Percentiles rank a stretch among this genome's conserved stretches.
These are phyloP conservation scores for Exophiala mesophila DNA, from an alignment of 2,329 filamentous ascomycete species.

Conservation along the genomic window DNA sequence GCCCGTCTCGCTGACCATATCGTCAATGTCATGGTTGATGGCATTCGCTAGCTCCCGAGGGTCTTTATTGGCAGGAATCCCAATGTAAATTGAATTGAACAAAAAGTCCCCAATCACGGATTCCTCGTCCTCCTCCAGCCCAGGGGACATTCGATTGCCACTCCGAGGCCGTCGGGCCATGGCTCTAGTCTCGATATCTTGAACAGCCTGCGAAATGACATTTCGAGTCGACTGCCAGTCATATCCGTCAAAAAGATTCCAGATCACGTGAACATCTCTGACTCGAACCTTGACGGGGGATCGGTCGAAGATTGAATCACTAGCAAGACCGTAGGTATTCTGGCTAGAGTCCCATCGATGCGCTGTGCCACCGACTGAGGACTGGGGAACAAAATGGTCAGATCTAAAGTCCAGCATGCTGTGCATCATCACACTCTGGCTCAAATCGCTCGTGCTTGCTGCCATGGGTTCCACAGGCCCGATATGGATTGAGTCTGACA, in stretches of 20 bases:
- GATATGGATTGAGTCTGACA: slow-evolving; percentile 31
- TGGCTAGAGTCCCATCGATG: slow-evolving; percentile 75
- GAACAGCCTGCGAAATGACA: slow-evolving; percentile 79
- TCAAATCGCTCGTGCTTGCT: slow-evolving; percentile 36
- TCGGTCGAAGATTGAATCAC: slow-evolving; percentile 55
- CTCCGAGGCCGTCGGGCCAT: slow-evolving; percentile 64
- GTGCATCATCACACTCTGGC: slow-evolving; percentile 28
- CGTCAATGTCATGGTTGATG: slow-evolving; percentile 85
- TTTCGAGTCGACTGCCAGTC: slow-evolving; percentile 89
- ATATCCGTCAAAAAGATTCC: slow-evolving; percentile 97
- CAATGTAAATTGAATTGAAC: slow-evolving; percentile 98
- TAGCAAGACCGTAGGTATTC: slow-evolving; percentile 67
- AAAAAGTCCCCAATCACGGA: slow-evolving; percentile 89
- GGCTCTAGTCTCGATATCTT: slow-evolving; percentile 78
- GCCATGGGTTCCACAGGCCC: slow-evolving; percentile 52
- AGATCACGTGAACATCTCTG: slow-evolving; percentile 86
- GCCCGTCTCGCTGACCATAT: slow-evolving; percentile 80
- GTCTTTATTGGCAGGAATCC: slow-evolving; percentile 79
- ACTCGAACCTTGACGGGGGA: slow-evolving; percentile 74
- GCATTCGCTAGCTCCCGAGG: slow-evolving; percentile 73
- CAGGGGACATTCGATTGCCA: slow-evolving; percentile 52
- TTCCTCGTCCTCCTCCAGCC: slow-evolving; percentile 64
- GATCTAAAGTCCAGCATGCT: slow-evolving; percentile 64
- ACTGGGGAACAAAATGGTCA: slow-evolving; percentile 66
- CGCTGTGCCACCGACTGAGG: slow-evolving; percentile 60